A percentile compares a stretch with the other conserved stretches of the same genome.
These are phyloP conservation scores for Lunularia cruciata DNA, from an alignment of 225 moss, liverwort and hornwort genomes.

Conservation along the genomic window DNA sequence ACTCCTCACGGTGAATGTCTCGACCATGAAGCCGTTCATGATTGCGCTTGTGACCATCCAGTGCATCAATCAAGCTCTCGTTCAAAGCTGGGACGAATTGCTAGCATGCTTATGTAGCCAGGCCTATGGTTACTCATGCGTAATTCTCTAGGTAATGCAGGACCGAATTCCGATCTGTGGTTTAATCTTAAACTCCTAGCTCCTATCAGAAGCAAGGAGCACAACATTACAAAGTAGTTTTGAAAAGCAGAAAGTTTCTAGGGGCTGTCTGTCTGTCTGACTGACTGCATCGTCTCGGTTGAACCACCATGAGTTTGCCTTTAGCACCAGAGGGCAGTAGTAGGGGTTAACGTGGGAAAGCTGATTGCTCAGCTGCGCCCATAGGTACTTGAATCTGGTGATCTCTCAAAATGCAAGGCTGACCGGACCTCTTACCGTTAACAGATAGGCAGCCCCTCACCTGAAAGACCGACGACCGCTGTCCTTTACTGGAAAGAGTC, in stretches of 20 bases:
- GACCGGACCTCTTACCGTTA: slow-evolving; percentile 11
- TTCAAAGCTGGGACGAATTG: background rate
- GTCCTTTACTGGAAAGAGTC: too few relatives aligned
- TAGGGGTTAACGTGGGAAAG: slow-evolving; percentile 2
- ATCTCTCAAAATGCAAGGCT: background rate
- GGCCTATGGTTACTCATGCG: too few relatives aligned
- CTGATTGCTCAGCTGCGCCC: background rate
- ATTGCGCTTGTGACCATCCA: background rate
- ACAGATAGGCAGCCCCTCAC: slow-evolving; percentile 2
- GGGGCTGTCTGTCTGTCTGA: background rate
- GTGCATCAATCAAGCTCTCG: background rate
- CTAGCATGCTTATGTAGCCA: too few relatives aligned
- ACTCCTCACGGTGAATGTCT: background rate
- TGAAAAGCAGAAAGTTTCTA: too few relatives aligned
- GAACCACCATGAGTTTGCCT: background rate
- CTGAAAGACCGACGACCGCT: too few relatives aligned
- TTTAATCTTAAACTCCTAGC: too few relatives aligned
- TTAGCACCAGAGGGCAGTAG: background rate
- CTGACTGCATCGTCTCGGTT: background rate
- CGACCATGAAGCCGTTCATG: background rate
- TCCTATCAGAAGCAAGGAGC: too few relatives aligned
- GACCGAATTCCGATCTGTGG: too few relatives aligned
- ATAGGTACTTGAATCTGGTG: background rate
- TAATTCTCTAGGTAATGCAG: too few relatives aligned
- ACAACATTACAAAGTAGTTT: too few relatives aligned